Evolutionary conservation across 176 grass and related monocot genomes (phyloP).

Genomic region (Oryza glumipatula): DNA sequence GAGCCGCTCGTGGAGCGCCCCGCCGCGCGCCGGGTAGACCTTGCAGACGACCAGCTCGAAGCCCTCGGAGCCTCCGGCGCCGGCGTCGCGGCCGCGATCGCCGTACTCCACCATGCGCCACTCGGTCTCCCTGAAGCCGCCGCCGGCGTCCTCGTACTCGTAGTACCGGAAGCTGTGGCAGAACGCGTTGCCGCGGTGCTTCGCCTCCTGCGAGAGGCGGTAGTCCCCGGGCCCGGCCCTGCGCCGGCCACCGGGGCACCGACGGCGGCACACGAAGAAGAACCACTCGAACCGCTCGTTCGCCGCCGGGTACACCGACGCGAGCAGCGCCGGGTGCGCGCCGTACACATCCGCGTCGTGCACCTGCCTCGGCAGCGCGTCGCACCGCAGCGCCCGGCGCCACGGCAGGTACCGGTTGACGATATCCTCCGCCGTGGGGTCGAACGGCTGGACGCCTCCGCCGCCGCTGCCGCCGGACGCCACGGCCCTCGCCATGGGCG

Average conservation of each 20-base stretch:
- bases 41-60: constrained; percentile 55
- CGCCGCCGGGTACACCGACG: constrained; percentile 35
- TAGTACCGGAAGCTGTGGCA: constrained; percentile 51
- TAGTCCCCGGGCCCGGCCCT: constrained; percentile 32
- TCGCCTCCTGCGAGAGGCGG: constrained; percentile 31
- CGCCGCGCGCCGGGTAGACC: constrained; percentile 30
- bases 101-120: constrained; percentile 56
- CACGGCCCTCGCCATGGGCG: neutral
- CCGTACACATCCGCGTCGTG: constrained; percentile 48
- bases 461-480: neutral
- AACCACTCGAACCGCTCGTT: constrained; percentile 31
- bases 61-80: neutral
- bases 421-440: constrained; percentile 9
- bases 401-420: constrained; percentile 36
- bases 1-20: neutral
- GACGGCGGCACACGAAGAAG: constrained; percentile 49
- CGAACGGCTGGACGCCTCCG: neutral
- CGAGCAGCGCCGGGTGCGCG: constrained; percentile 43
- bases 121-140: constrained; percentile 36
- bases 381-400: constrained; percentile 39
- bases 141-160: constrained; percentile 40
- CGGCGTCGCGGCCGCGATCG: neutral
- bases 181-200: constrained; percentile 4
- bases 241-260: constrained; percentile 29
- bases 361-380: constrained; percentile 39